Percentiles rank a stretch among this genome's conserved stretches.
phyloP scores from a whole-genome alignment of 2,329 filamentous ascomycete species.

The Lizonia empirigonia region DNA sequence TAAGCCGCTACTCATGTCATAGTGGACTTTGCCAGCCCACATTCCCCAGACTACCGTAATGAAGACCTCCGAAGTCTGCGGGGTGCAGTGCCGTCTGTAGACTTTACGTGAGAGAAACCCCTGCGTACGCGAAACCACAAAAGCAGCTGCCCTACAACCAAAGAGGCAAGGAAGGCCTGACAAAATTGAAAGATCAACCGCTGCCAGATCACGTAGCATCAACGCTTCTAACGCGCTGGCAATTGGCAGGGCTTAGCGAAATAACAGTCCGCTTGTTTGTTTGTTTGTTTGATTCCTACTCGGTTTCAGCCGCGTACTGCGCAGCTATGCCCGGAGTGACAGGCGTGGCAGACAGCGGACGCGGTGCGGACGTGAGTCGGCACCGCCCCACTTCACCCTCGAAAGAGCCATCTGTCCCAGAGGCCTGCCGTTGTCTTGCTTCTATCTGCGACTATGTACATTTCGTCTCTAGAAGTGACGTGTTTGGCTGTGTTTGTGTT shows the following conservation, averaged over 20 bases:
- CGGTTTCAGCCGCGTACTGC: no score
- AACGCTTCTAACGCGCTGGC: conserved; percentile 3
- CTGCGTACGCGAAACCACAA: neutral
- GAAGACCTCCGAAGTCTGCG: neutral
- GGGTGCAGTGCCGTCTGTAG: neutral
- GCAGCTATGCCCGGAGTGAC: no score
- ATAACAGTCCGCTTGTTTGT: neutral
- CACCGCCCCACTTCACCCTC: no score
- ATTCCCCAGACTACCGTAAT: neutral
- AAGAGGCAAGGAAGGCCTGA: neutral
- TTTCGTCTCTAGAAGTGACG: no score
- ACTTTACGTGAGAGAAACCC: conserved; percentile 4
- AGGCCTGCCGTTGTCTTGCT: no score
- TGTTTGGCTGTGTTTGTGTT: no score
- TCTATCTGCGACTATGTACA: no score
- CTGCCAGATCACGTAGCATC: neutral
- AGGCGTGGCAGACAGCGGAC: no score
- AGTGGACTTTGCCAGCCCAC: neutral
- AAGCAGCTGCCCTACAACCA: neutral
- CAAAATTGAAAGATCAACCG: neutral
- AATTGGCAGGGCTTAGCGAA: conserved; percentile 1
- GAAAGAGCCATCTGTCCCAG: no score
- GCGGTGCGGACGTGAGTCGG: no score
- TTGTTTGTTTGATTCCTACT: no score
- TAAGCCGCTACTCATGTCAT: neutral